phyloP scores from a whole-genome alignment of 2,329 filamentous ascomycete species.

The Verticillium isaacii region DNA sequence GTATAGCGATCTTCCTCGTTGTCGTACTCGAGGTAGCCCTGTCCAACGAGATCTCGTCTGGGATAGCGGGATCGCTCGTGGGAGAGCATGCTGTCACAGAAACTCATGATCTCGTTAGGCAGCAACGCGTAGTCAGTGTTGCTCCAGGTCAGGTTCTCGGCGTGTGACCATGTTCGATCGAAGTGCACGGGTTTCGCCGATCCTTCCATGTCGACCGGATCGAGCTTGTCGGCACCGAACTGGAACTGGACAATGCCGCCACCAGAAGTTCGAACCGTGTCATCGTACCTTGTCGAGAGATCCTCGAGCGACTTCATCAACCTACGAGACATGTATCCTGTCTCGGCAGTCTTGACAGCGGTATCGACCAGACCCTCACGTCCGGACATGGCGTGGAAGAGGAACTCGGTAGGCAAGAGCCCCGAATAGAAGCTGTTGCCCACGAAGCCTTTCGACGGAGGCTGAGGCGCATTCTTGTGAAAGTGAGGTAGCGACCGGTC shows the following conservation, averaged over 20 bases:
- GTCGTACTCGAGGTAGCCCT: conserved; percentile 60
- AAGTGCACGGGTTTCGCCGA: conserved; percentile 90
- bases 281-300: conserved; percentile 86
- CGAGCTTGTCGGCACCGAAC: conserved; percentile 91
- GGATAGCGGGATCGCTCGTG: conserved; percentile 62
- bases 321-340: conserved; percentile 96
- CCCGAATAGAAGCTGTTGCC: conserved; percentile 96
- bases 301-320: conserved; percentile 98
- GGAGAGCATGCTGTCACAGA: conserved; percentile 65
- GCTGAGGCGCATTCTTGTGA: conserved; percentile 84
- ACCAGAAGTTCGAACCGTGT: conserved; percentile 88
- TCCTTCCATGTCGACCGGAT: conserved; percentile 97
- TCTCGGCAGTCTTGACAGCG: conserved; percentile 97
- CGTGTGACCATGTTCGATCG: conserved; percentile 82
- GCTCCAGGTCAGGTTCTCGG: conserved; percentile 70
- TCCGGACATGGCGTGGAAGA: conserved; percentile 97
- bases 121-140: conserved; percentile 70
- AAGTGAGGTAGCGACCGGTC: conserved; percentile 94
- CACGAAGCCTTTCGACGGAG: conserved; percentile 95
- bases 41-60: conserved; percentile 56
- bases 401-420: conserved; percentile 83
- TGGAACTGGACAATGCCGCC: conserved; percentile 93
- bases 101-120: conserved; percentile 65
- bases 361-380: conserved; percentile 98
- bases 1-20: conserved; percentile 65